Evolutionary conservation across 2,329 filamentous ascomycete species (phyloP).

Genomic region (Xylaria sp.): DNA sequence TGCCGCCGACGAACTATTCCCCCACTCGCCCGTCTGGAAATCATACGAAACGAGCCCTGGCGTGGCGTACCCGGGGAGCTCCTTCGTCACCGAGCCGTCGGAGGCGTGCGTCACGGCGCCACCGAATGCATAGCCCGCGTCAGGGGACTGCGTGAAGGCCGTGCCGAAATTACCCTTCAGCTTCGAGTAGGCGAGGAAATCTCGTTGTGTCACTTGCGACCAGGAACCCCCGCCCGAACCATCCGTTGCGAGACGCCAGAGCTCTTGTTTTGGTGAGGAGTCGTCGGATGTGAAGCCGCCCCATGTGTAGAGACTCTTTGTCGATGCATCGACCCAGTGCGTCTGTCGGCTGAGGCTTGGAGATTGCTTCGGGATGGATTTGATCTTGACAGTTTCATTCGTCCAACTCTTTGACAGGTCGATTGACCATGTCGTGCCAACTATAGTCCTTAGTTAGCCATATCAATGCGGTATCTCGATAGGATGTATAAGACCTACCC

Average conservation of each 20-base stretch:
- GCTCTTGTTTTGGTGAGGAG: slow-evolving; percentile 24
- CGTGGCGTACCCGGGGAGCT: slow-evolving; percentile 24
- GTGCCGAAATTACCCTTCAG: slow-evolving; percentile 32
- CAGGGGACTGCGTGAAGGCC: slow-evolving; percentile 25
- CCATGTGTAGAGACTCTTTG: slow-evolving; percentile 33
- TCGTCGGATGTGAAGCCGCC: slow-evolving; percentile 28
- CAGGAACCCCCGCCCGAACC: slow-evolving; percentile 33
- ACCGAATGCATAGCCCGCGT: slow-evolving; percentile 32
- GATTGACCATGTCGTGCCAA: slow-evolving; percentile 34
- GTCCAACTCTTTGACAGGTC: slow-evolving; percentile 33
- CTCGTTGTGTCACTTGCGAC: slow-evolving; percentile 26
- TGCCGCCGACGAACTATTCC: slow-evolving; percentile 28
- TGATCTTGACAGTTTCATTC: slow-evolving; percentile 31
- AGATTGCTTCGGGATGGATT: slow-evolving; percentile 28
- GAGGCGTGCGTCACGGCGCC: slow-evolving; percentile 26
- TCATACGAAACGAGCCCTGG: slow-evolving; percentile 33
- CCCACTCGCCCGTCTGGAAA: slow-evolving; percentile 30
- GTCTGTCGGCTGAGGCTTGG: slow-evolving; percentile 31
- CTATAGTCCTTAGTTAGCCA: slow-evolving; percentile 20
- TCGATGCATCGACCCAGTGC: slow-evolving; percentile 31
- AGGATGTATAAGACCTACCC: slow-evolving; percentile 17
- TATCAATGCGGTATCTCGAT: background rate
- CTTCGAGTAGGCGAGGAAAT: slow-evolving; percentile 33
- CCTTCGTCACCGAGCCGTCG: slow-evolving; percentile 25
- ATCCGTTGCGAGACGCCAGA: slow-evolving; percentile 34